phyloP scores from a whole-genome alignment of 106 monocot genomes.

The Hemerocallis citrina region DNA sequence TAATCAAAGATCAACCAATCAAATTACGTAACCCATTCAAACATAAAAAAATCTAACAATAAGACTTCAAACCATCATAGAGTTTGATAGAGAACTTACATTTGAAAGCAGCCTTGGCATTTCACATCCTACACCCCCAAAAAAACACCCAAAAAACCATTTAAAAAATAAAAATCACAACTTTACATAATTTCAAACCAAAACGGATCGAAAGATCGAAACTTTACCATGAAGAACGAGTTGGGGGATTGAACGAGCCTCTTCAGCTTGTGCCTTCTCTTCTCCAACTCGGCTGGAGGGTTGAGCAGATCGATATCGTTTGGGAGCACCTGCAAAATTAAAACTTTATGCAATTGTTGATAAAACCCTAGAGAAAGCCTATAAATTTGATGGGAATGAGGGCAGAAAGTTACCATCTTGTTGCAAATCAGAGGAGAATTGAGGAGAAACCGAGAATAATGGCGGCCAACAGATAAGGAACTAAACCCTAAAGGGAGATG shows the following conservation, averaged over 20 bases:
- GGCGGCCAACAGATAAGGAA: neutral
- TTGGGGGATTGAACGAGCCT: slow-evolving; percentile 74
- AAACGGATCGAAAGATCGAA: neutral
- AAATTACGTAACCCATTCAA: no score
- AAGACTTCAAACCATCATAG: no score
- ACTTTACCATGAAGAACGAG: slow-evolving; percentile 63
- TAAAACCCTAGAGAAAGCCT: neutral
- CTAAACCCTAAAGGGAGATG: neutral
- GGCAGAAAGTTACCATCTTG: neutral
- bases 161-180: neutral
- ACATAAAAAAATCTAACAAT: no score
- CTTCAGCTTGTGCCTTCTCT: slow-evolving; percentile 70
- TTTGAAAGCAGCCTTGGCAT: slow-evolving; percentile 60
- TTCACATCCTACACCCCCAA: slow-evolving; percentile 55
- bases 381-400: neutral
- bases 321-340: slow-evolving; percentile 34
- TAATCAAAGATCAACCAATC: neutral
- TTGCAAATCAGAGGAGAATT: neutral
- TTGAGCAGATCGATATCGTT: slow-evolving; percentile 69
- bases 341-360: neutral
- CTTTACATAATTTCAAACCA: neutral
- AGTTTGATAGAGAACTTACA: slow-evolving; percentile 25
- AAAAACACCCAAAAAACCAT: neutral
- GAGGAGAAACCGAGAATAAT: neutral
- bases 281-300: slow-evolving; percentile 65